Conservation (phyloP, 2,329 filamentous ascomycete genomes). For the Scytalidium sp. region DNA sequence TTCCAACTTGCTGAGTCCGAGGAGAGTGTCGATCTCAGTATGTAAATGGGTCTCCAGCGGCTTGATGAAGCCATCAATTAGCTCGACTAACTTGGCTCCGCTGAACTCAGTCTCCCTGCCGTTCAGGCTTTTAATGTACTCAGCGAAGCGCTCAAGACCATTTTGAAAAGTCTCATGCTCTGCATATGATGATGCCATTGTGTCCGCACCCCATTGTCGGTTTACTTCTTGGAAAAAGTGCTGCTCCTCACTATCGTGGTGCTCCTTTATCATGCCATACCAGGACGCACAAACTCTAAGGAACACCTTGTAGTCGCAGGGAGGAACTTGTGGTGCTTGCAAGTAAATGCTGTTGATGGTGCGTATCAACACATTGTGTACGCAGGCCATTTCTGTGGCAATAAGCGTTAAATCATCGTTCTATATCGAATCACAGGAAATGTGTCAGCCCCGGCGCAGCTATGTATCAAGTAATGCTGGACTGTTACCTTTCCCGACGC, state of each 20-base stretch:
- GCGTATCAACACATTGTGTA: constrained; percentile 34
- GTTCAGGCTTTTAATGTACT: not conserved
- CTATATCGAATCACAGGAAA: not conserved
- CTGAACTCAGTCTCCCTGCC: not conserved
- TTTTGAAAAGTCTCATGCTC: not conserved
- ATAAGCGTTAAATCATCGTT: constrained; percentile 5
- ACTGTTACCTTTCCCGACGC: not conserved
- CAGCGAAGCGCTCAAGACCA: not conserved
- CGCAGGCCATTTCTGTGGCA: constrained; percentile 30
- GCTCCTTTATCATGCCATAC: constrained; percentile 29
- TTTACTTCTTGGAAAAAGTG: constrained; percentile 29
- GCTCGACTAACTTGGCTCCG: not conserved
- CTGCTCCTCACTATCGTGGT: constrained; percentile 38
- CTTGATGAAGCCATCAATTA: not conserved
- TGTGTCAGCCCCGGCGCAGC: not conserved
- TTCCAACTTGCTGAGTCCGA: not conserved
- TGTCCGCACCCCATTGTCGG: not conserved
- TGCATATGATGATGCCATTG: not conserved
- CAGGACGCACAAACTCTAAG: constrained; percentile 31
- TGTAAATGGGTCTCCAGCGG: not conserved
- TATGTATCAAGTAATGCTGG: not conserved
- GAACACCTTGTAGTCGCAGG: constrained; percentile 29
- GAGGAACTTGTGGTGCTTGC: constrained; percentile 33
- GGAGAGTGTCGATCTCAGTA: not conserved
- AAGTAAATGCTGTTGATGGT: constrained; percentile 35